Percentiles rank a stretch among this genome's conserved stretches.
These are phyloP conservation scores for Cutaneotrichosporon spelunceum DNA, from an alignment of 1,284 basidiomycete genomes.

Conservation along the genomic window DNA sequence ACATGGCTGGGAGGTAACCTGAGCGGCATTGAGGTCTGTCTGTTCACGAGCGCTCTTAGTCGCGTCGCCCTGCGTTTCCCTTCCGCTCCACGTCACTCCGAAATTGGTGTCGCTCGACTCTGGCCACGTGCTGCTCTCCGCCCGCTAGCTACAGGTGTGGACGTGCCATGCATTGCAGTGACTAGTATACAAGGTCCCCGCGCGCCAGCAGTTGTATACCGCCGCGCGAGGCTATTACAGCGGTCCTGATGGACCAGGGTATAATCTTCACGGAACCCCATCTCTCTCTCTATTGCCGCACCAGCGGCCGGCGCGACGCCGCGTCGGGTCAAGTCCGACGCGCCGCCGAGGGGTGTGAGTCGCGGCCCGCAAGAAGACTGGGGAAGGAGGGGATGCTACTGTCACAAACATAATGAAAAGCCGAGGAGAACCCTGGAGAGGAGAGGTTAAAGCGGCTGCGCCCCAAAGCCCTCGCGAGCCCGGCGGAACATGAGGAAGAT, in stretches of 20 bases:
- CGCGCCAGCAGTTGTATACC: not conserved
- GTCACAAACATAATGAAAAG: slow-evolving; percentile 27
- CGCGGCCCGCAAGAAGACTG: not conserved
- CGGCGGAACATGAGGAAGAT: slow-evolving; percentile 43
- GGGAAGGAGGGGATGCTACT: slow-evolving; percentile 24
- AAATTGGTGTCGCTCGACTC: too few relatives aligned
- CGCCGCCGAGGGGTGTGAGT: not conserved
- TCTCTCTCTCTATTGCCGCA: slow-evolving; percentile 18
- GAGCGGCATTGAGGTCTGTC: too few relatives aligned
- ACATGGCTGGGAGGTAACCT: too few relatives aligned
- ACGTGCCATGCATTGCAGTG: slow-evolving; percentile 32
- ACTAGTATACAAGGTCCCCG: slow-evolving; percentile 26
- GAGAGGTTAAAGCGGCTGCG: slow-evolving; percentile 16
- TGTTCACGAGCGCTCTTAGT: not conserved
- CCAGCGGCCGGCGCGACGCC: slow-evolving; percentile 6
- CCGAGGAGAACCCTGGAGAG: slow-evolving; percentile 13
- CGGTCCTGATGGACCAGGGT: not conserved
- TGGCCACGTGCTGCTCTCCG: not conserved
- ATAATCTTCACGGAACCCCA: slow-evolving; percentile 9
- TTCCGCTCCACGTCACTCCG: too few relatives aligned
- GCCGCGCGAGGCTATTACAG: slow-evolving; percentile 5
- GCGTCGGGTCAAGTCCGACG: slow-evolving; percentile 5
- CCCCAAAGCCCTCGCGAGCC: slow-evolving; percentile 29
- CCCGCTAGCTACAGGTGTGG: slow-evolving; percentile 12
- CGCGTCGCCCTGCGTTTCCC: too few relatives aligned